Percentiles rank a stretch among this genome's conserved stretches.
Conservation (phyloP, 768 basidiomycete species). For the Psilocybe tampanensis region DNA sequence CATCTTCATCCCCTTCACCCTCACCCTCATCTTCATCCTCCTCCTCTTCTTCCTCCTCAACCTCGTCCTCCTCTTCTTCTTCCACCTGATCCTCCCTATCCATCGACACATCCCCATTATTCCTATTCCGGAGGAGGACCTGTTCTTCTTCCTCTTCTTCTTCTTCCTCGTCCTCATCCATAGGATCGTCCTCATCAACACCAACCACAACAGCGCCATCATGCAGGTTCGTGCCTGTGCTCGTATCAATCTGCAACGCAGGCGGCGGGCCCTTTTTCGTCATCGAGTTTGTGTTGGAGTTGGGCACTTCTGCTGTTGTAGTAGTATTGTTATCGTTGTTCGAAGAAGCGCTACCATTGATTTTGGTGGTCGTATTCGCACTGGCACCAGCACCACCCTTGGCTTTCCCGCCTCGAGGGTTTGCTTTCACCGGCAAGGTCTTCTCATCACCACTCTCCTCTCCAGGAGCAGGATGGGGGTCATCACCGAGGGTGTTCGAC, state of each 20-base stretch:
- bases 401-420: slow-evolving; percentile 6
- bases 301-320: neutral
- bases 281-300: neutral
- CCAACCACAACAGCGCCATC: slow-evolving; percentile 4
- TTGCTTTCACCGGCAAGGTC: slow-evolving; percentile 4
- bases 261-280: slow-evolving; percentile 22
- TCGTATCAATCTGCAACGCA: slow-evolving; percentile 16
- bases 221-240: slow-evolving; percentile 1
- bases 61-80: slow-evolving; percentile 19
- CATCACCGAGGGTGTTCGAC: slow-evolving; percentile 11
- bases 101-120: neutral
- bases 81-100: slow-evolving; percentile 1
- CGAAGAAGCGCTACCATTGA: slow-evolving; percentile 9
- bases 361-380: slow-evolving; percentile 5
- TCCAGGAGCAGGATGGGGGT: neutral
- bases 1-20: slow-evolving; percentile 12
- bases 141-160: neutral
- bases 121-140: neutral
- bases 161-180: slow-evolving; percentile 19
- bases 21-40: slow-evolving; percentile 18
- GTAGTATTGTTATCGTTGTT: neutral
- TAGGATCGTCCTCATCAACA: slow-evolving; percentile 5
- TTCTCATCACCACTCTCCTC: slow-evolving; percentile 14
- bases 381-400: slow-evolving; percentile 5
- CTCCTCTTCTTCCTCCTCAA: slow-evolving; percentile 20